phyloP scores from a whole-genome alignment of 805 yeast genomes.

The Zygosaccharomyces pseudorouxii region DNA sequence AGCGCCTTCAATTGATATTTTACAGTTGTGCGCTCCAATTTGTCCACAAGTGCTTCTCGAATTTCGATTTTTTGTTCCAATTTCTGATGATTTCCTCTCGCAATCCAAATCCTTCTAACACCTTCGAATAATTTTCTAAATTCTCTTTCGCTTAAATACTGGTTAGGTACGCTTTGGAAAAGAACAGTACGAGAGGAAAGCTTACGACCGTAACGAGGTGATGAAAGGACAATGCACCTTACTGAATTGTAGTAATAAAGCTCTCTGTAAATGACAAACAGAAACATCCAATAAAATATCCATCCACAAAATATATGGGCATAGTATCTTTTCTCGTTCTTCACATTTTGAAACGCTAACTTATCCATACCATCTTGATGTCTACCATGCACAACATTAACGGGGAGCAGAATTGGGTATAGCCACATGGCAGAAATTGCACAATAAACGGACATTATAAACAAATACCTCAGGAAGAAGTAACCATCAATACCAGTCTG shows the following conservation, averaged over 20 bases:
- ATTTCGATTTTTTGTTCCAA: slow-evolving; percentile 52
- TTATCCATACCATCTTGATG: slow-evolving; percentile 65
- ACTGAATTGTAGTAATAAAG: slow-evolving; percentile 69
- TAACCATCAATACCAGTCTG: slow-evolving; percentile 95
- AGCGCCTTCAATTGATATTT: slow-evolving; percentile 55
- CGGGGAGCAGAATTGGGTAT: slow-evolving; percentile 72
- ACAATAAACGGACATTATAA: slow-evolving; percentile 49
- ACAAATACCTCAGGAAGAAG: slow-evolving; percentile 76
- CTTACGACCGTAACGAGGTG: slow-evolving; percentile 74
- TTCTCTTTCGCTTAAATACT: slow-evolving; percentile 65
- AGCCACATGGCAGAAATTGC: slow-evolving; percentile 51
- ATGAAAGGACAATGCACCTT: slow-evolving; percentile 70
- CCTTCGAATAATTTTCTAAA: slow-evolving; percentile 75
- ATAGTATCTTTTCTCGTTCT: slow-evolving; percentile 56
- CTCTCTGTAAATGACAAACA: slow-evolving; percentile 79
- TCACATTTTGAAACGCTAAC: slow-evolving; percentile 73
- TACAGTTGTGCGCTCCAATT: slow-evolving; percentile 65
- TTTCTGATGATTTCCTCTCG: slow-evolving; percentile 52
- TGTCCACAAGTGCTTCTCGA: slow-evolving; percentile 55
- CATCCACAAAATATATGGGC: slow-evolving; percentile 84
- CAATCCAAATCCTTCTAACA: slow-evolving; percentile 75
- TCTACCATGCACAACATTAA: slow-evolving; percentile 68
- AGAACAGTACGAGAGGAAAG: slow-evolving; percentile 77
- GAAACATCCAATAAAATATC: slow-evolving; percentile 64
- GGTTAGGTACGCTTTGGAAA: slow-evolving; percentile 77